Conservation (phyloP, 768 basidiomycete genomes). For the Trametes cinnabarina region DNA sequence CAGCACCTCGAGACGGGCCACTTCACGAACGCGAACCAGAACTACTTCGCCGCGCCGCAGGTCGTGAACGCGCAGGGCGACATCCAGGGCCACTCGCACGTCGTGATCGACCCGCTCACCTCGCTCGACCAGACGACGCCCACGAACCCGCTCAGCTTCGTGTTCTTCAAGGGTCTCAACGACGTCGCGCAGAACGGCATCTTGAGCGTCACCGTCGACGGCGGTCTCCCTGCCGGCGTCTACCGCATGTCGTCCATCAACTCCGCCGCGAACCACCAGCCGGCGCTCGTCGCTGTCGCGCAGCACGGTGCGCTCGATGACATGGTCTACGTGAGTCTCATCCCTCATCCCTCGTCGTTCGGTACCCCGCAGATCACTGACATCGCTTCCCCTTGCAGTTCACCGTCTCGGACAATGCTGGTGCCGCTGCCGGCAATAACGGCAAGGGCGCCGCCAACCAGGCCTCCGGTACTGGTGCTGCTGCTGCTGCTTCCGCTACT, state of each 20-base stretch:
- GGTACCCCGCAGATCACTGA: neutral
- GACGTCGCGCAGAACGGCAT: constrained; percentile 42
- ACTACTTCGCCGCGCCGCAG: constrained; percentile 58
- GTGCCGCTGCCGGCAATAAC: constrained; percentile 21
- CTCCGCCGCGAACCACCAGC: constrained; percentile 47
- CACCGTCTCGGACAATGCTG: constrained; percentile 21
- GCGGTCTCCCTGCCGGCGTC: constrained; percentile 44
- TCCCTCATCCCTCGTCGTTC: neutral
- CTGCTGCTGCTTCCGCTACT: constrained; percentile 39
- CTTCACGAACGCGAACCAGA: constrained; percentile 55
- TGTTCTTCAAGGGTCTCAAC: constrained; percentile 65
- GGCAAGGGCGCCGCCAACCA: constrained; percentile 2
- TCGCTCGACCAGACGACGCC: constrained; percentile 41
- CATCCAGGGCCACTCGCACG: constrained; percentile 56
- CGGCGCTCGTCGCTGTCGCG: constrained; percentile 39
- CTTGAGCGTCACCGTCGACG: constrained; percentile 38
- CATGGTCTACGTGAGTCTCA: constrained; percentile 36
- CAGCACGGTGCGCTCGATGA: constrained; percentile 45
- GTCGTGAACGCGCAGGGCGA: constrained; percentile 40
- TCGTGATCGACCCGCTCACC: constrained; percentile 48
- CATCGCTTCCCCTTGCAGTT: constrained; percentile 1
- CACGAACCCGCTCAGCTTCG: constrained; percentile 51
- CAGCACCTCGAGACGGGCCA: constrained; percentile 48
- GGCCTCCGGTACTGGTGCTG: constrained; percentile 30
- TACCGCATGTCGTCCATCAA: constrained; percentile 47